Conservation (phyloP, 1,139 yeast genomes). For the Geotrichum candidum region DNA sequence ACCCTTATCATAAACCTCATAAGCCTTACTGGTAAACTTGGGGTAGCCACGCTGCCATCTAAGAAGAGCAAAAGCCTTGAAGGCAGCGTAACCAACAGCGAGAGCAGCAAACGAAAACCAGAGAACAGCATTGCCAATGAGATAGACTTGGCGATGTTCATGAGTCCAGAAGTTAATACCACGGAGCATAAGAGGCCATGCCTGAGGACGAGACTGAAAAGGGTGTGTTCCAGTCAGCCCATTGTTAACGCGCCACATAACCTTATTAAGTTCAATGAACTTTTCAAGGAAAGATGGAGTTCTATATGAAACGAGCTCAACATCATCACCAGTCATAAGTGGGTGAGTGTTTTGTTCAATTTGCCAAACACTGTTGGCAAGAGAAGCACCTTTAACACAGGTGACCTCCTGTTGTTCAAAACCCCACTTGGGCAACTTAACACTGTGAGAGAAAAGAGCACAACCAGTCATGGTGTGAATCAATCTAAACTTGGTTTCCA, state of each 20-base stretch:
- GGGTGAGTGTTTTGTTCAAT: slow-evolving; percentile 63
- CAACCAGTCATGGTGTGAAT: slow-evolving; percentile 89
- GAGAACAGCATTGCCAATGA: slow-evolving; percentile 81
- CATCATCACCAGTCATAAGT: slow-evolving; percentile 34
- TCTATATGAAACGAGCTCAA: slow-evolving; percentile 58
- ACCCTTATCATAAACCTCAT: slow-evolving; percentile 67
- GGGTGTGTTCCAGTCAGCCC: slow-evolving; percentile 79
- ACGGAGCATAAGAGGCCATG: slow-evolving; percentile 85
- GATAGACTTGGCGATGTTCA: slow-evolving; percentile 71
- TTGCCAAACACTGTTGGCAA: slow-evolving; percentile 77
- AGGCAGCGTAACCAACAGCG: slow-evolving; percentile 49
- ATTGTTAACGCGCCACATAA: slow-evolving; percentile 88
- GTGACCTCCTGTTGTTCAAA: slow-evolving; percentile 96
- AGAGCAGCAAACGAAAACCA: slow-evolving; percentile 82
- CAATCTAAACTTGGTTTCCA: slow-evolving; percentile 78
- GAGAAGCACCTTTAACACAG: slow-evolving; percentile 75
- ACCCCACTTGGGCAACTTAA: slow-evolving; percentile 91
- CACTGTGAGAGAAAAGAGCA: slow-evolving; percentile 78
- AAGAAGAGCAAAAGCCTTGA: slow-evolving; percentile 50
- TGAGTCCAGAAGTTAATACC: slow-evolving; percentile 94
- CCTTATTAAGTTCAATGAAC: slow-evolving; percentile 68
- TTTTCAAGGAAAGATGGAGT: slow-evolving; percentile 60
- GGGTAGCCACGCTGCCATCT: slow-evolving; percentile 61
- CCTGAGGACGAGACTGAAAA: slow-evolving; percentile 80
- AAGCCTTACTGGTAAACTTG: slow-evolving; percentile 45